Percentiles rank a stretch among this genome's conserved stretches.
These are phyloP conservation scores for Zalaria obscura DNA, from an alignment of 2,329 filamentous ascomycete species.

Conservation along the genomic window DNA sequence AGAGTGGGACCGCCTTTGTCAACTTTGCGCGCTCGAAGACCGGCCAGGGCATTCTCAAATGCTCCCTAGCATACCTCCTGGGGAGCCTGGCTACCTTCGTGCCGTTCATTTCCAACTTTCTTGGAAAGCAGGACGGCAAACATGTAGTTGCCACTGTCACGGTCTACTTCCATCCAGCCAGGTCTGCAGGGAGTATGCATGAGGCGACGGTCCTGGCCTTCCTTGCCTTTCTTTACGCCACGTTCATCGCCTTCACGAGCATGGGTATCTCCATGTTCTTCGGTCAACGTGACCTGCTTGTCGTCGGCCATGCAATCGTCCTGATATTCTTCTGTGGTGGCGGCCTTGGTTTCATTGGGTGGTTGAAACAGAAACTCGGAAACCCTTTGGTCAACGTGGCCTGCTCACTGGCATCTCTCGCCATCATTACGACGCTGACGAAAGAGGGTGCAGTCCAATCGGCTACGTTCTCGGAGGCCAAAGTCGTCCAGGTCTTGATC, in stretches of 20 bases:
- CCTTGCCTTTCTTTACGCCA: constrained; percentile 65
- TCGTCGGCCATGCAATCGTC: constrained; percentile 64
- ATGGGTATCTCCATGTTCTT: constrained; percentile 83
- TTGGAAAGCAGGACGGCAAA: constrained; percentile 80
- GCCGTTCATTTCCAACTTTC: constrained; percentile 52
- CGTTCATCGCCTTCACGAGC: constrained; percentile 62
- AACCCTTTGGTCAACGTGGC: constrained; percentile 36
- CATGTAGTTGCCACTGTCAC: constrained; percentile 88
- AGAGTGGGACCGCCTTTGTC: constrained; percentile 18
- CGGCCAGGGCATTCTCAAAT: constrained; percentile 75
- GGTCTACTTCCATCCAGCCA: constrained; percentile 86
- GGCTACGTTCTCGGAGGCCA: constrained; percentile 66
- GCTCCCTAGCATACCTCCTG: constrained; percentile 75
- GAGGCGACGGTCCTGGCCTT: constrained; percentile 68
- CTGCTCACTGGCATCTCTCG: constrained; percentile 73
- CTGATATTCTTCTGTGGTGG: constrained; percentile 74
- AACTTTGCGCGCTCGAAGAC: constrained; percentile 55
- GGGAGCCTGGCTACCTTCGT: constrained; percentile 80
- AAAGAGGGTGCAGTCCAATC: constrained; percentile 81
- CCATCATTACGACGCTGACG: constrained; percentile 78
- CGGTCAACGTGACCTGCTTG: constrained; percentile 50
- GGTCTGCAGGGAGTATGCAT: constrained; percentile 77
- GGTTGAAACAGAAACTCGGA: constrained; percentile 21
- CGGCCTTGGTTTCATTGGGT: constrained; percentile 66
- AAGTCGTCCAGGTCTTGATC: constrained; percentile 69